Base-by-base conservation (phyloP, 345 rosid genomes). In the Heritiera fomes region DNA sequence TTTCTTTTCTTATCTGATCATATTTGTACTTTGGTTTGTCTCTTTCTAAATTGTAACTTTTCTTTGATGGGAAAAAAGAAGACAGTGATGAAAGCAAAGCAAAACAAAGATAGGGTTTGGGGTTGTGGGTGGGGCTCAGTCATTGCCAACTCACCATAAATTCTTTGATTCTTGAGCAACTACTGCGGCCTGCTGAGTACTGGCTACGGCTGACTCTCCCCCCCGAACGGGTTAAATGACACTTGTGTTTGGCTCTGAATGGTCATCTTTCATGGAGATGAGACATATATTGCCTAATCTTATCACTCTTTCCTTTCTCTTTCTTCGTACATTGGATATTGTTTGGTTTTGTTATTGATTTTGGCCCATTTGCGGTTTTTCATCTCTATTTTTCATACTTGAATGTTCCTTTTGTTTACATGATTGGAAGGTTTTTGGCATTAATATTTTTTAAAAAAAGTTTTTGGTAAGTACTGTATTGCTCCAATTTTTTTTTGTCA, bases 11-110 rank as follows among this genome's bases (percentile, higher is more conserved):
- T 40, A 17, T 78, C 75, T 45, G 73, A 77, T 69, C 61, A 45
- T 4, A 49, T 8, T 5, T 78, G 80, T 78, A 78, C 80, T 78
- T 78, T 78, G 60, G 1, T 56, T 69, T 75, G 46, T 74, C 71
- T 61, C 63, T 62, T 59, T 77, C 55, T 72, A 23, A 59, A 32
- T 30, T 70, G 13, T 8, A 17, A 15, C 50, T 46, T n/a, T 40
- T 52, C 28, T 20, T 61, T n/a, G 59, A 69, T 32, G 67, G 61
- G 38, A 30, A 73, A 34, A 66, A 66, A 62, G 30, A 75, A 28
- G 45, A 47, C 73, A 45, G 12, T 15, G 9, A 13, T 40, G 40
- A 68, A 61, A 50, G 77, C 28, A 59, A 64, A 76, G 79, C 32
- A 50, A 64, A 76, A 72, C 32, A 18, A 10, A 46, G 55, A 15